A percentile compares a stretch with the other conserved stretches of the same genome.
These are phyloP conservation scores for Edhazardia aedis DNA, from an alignment of 371 early-diverging fungal species.

Conservation along the genomic window DNA sequence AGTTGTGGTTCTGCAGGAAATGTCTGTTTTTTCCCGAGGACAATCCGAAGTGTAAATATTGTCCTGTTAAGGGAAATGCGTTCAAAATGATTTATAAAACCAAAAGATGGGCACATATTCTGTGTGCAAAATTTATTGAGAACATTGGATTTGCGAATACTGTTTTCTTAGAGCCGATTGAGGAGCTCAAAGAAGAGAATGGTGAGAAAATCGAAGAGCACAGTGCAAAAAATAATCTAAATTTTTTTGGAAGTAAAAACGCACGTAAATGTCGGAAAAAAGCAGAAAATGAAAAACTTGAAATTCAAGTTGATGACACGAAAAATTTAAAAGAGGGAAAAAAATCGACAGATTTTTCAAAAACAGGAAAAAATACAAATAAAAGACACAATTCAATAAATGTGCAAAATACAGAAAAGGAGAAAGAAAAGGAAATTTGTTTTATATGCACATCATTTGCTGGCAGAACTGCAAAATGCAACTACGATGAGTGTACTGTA, in stretches of 20 bases:
- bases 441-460: conserved; percentile 13
- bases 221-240: too few species aligned
- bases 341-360: too few species aligned
- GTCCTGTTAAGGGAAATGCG: conserved; percentile 19
- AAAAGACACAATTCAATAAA: too few species aligned
- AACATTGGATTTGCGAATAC: conserved; percentile 33
- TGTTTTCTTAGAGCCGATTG: conserved; percentile 41
- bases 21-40: conserved; percentile 24
- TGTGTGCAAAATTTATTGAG: conserved; percentile 33
- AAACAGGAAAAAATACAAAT: too few species aligned
- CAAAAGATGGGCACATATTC: conserved; percentile 40
- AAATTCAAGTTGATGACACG: too few species aligned
- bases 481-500: conserved; percentile 27
- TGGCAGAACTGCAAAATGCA: conserved; percentile 25
- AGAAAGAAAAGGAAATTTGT: not conserved
- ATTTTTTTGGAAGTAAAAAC: too few species aligned
- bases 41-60: conserved; percentile 27
- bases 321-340: too few species aligned
- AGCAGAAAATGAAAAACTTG: too few species aligned
- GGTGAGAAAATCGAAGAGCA: not conserved
- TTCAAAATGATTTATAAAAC: conserved; percentile 30
- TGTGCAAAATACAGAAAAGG: too few species aligned
- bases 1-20: conserved; percentile 37
- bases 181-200: conserved; percentile 4
- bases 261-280: too few species aligned